Base-by-base conservation (phyloP, 345 rosid genomes). In the Aquilaria malaccensis region DNA sequence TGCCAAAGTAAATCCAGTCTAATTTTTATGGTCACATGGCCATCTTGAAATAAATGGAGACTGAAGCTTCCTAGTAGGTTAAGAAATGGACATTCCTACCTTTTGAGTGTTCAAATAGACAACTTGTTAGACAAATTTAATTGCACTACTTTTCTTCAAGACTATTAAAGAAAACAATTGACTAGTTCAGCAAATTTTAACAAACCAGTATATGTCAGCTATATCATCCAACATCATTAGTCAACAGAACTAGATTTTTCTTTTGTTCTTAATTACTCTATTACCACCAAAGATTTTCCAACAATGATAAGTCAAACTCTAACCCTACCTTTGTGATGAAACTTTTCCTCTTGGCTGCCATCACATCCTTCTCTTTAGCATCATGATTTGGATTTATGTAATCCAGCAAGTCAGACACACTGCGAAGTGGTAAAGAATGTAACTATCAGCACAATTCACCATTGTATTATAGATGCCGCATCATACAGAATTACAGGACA, bases 401-500 rank as follows among this genome's bases (percentile, higher is more conserved):
- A 81, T 94, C 97, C 32, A 94, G 95, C 68, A 94, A 81, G 74
- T 94, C 99, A 10, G 97, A 90, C 48, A 94, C 97, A 74, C 97
- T 94, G 95, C 73, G 69, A 76, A 72, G 51, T 49, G 56, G 54
- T 61, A 62, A 60, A 63, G 63, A 57, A 50, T 9, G 62, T 71
- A 31, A 52, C 41, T 47, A 62, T 70, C 63, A 70, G 69, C 73
- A 45, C 41, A 64, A 55, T 37, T 37, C 22, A 9, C 43, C 5
- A 37, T 9, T 37, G 7, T 37, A 37, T 37, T 4, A 37, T 4
- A 37, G 7, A 37, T 37, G 43, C 43, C 7, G 43, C 43, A 37
- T 37, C 7, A 37, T 37, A 37, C 43, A 37, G 43, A 37, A 37
- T 3, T 37, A 37, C 43, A 37, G 43, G 43, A 3, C 43, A 37